Evolutionary conservation across 2,329 filamentous ascomycete genomes (phyloP), one percentile per base, ranked within the genome.

Genomic region (Apiospora malaysiana): DNA sequence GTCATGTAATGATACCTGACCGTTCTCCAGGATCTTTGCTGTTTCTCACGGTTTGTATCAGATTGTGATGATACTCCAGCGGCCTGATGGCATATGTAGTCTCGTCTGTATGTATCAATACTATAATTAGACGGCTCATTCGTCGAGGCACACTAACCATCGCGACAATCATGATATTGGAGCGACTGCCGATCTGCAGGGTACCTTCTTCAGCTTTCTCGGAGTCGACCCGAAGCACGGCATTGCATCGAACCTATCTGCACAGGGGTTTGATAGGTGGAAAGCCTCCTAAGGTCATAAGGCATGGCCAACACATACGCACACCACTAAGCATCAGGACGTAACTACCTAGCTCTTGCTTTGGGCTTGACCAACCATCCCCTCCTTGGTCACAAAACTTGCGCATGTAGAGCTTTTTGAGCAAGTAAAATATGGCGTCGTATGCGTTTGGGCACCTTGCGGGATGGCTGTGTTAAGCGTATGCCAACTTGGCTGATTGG

Each of bases 181-280:
- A 37, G 42, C 51, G 51, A 63, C 56, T 63, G 56, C 56, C 56
- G 56, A 40, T 23, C 56, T 63, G 56, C 56, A 63, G 32, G 56
- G 40, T 14, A 21, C 37, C 32, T 63, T 40, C 27, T 32, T 63
- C 56, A 63, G 27, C 56, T n/a, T 21, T 40, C 32, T 40, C 56
- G 56, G 56, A 23, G 56, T 40, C 32, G 18, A 63, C 18, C 56
- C 56, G 32, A 23, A 10, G 18, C 16, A 63, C 56, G 56, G 56
- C 32, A 63, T 40, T 63, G 56, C 45, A 47, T 47, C 21, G 45
- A 47, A 6, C 7, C 45, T 4, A 16, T 63, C 21, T 63, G 56
- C 27, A 32, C 18, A 18, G 27, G 56, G 56, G 2, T n/a, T 40
- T 63, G 56, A 63, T 63, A 63, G 56, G 56, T 63, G 56, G 32